Evolutionary conservation across 345 rosid genomes (phyloP).

Genomic region (thale cress (Arabidopsis thaliana)): TAIR10.1 NC_003071.7:13745001-13745500

Average conservation of each 20-base stretch:
- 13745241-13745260: not conserved
- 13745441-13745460: not conserved
- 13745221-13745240: conserved; percentile 52
- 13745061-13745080: conserved; percentile 69
- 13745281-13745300: conserved; percentile 11
- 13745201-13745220: conserved; percentile 73
- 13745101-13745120: conserved; percentile 76
- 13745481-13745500: conserved; percentile 52
- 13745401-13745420: conserved; percentile 61
- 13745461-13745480: conserved; percentile 18
- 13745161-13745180: conserved; percentile 87
- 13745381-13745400: conserved; percentile 77
- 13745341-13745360: conserved; percentile 81
- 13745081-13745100: conserved; percentile 80
- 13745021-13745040: conserved; percentile 78
- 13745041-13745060: conserved; percentile 66
- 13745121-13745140: conserved; percentile 88
- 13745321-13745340: conserved; percentile 65
- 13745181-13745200: conserved; percentile 76
- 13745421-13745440: not conserved
- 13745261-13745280: not conserved
- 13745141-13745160: conserved; percentile 87
- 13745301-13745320: conserved; percentile 83
- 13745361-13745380: conserved; percentile 83
- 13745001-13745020: conserved; percentile 81